A percentile compares a stretch with the other conserved stretches of the same genome.
Conservation (phyloP, 1,284 basidiomycete species). For the Cystobasidium sp. region DNA sequence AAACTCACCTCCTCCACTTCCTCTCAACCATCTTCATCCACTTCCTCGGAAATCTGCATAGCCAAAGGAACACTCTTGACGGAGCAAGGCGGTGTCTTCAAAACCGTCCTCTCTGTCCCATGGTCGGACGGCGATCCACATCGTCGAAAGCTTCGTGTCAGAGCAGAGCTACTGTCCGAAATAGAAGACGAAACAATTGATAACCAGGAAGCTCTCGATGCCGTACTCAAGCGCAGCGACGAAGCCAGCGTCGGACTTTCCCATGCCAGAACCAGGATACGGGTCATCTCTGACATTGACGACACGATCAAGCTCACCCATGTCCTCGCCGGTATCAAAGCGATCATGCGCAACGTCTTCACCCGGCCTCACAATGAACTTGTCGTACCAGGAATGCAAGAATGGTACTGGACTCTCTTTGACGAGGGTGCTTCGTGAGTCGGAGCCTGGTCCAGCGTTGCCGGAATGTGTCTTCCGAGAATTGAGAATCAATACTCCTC, state of each 20-base stretch:
- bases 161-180: constrained; percentile 34
- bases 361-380: constrained; percentile 68
- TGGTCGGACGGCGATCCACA: constrained; percentile 31
- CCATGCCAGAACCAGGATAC: constrained; percentile 20
- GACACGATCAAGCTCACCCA: constrained; percentile 78
- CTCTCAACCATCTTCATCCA: neutral
- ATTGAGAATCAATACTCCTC: neutral
- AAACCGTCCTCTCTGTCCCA: constrained; percentile 44
- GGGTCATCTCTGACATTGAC: constrained; percentile 90
- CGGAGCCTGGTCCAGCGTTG: constrained; percentile 80
- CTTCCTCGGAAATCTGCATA: constrained; percentile 22
- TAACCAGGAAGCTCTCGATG: constrained; percentile 13
- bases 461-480: constrained; percentile 61
- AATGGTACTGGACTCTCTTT: constrained; percentile 76
- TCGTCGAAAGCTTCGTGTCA: constrained; percentile 21
- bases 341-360: constrained; percentile 61
- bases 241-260: constrained; percentile 35
- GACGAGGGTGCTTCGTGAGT: constrained; percentile 77
- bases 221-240: constrained; percentile 19
- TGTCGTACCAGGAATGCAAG: constrained; percentile 73
- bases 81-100: constrained; percentile 50
- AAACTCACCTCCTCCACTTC: neutral
- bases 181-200: constrained; percentile 30
- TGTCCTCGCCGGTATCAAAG: constrained; percentile 55
- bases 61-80: constrained; percentile 40